Evolutionary conservation across 257 asterid species (phyloP), one percentile per base, ranked within the genome.

Genomic region (Ligustrum vulgare): DNA sequence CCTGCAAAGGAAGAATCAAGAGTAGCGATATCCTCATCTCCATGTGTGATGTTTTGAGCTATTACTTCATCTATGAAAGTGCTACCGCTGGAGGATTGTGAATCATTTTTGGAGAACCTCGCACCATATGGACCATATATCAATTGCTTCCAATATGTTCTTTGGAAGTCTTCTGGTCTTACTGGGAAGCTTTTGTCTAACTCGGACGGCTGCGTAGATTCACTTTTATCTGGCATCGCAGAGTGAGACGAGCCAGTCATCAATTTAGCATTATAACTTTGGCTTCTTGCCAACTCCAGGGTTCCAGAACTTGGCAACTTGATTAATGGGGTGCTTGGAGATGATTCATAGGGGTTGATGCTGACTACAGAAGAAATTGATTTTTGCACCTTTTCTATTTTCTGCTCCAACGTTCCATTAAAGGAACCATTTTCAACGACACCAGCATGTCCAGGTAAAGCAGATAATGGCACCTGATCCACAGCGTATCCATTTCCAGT

Each of bases 1-100:
- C 97, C 99, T n/a, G 98, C 97, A 45, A 95, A 96, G 78, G 93
- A 95, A 65, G 97, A 87, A 74, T 93, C 94, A 63, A 95, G 93
- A 79, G 97, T 93, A 18, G 97, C 97, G 78, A 95, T 90, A 76
- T 89, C 94, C 81, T 87, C 98, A 72, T 92, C 97, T 80, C 89
- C 93, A n/a, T 83, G 75, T 31, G 62, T 67, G 68, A 71, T 77
- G 67, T 76, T 84, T 74, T 85, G 87, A 75, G 74, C 66, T 78
- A 77, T 88, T 60, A 60, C 68, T n/a, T 87, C 98, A 72, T 93
- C 96, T 23, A 87, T 34, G 31, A 80, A 87, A 76, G 87, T 77
- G 74, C 91, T 88, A 35, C 85, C 89, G 22, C 79, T 85, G 7
- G 98, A 93, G 74, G 93, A 90, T 73, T 70, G 84, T 67, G 97